A percentile compares a stretch with the other conserved stretches of the same genome.
phyloP scores from a whole-genome alignment of 1,139 yeast species.

The Blastobotrys buckinghamii region DNA sequence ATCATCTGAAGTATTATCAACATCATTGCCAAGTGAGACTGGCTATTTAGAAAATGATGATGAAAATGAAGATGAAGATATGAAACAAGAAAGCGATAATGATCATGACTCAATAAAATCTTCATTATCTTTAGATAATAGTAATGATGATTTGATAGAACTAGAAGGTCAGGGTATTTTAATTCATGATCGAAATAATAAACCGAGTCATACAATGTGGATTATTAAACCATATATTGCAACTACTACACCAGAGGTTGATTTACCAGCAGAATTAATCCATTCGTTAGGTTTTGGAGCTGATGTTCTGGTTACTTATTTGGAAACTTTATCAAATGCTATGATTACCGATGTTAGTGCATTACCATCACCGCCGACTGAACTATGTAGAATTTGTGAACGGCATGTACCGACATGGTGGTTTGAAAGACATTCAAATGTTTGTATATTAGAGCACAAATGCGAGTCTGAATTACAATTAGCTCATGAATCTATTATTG shows the following conservation, averaged over 20 bases:
- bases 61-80: constrained; percentile 1
- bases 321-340: constrained; percentile 54
- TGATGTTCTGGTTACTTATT: constrained; percentile 70
- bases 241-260: constrained; percentile 51
- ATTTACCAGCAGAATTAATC: constrained; percentile 60
- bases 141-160: constrained; percentile 36
- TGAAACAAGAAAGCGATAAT: neutral
- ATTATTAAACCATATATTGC: constrained; percentile 73
- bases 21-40: constrained; percentile 6
- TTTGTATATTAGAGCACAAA: constrained; percentile 81
- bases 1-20: neutral
- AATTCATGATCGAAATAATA: constrained; percentile 57
- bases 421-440: constrained; percentile 84
- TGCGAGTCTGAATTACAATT: constrained; percentile 73
- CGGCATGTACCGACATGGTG: constrained; percentile 94
- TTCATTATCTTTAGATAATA: constrained; percentile 14
- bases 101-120: constrained; percentile 14
- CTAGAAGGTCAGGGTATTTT: constrained; percentile 95
- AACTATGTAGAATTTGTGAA: constrained; percentile 90
- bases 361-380: constrained; percentile 71
- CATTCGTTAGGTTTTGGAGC: constrained; percentile 85
- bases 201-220: constrained; percentile 93
- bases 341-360: constrained; percentile 57
- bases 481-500: constrained; percentile 71
- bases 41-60: neutral